Evolutionary conservation across 2,329 filamentous ascomycete genomes (phyloP).

Genomic region (Ophiostoma tasmaniense): DNA sequence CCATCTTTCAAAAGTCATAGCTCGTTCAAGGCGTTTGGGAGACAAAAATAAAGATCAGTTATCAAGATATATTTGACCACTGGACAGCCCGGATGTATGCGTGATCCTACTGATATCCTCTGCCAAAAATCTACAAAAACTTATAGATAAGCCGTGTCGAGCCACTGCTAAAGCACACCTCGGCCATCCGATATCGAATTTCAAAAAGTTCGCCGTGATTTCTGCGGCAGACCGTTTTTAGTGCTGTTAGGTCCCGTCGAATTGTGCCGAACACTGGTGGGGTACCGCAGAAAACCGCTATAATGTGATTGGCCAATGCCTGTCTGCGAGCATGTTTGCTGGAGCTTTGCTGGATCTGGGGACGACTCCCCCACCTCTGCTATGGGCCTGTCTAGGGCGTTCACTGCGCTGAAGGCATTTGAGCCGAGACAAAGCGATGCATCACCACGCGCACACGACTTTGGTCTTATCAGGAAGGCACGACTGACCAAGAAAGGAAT

Average conservation of each 20-base stretch:
- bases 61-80: not conserved
- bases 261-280: slow-evolving; percentile 9
- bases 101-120: not conserved
- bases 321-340: not conserved
- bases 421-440: slow-evolving; percentile 27
- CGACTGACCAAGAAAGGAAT: slow-evolving; percentile 4
- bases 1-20: not conserved
- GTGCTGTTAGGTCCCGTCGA: not conserved
- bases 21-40: slow-evolving; percentile 14
- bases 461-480: slow-evolving; percentile 12
- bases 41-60: slow-evolving; percentile 11
- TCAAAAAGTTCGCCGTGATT: not conserved
- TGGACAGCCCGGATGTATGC: not conserved
- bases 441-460: slow-evolving; percentile 7
- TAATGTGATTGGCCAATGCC: slow-evolving; percentile 8
- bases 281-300: not conserved
- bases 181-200: not conserved
- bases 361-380: not conserved
- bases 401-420: not conserved
- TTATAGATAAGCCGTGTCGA: not conserved
- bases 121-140: not conserved
- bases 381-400: not conserved
- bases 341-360: not conserved
- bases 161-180: not conserved
- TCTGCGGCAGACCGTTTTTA: not conserved